phyloP scores from a whole-genome alignment of 495 filamentous ascomycete genomes.

The Trichocladium antarcticum region DNA sequence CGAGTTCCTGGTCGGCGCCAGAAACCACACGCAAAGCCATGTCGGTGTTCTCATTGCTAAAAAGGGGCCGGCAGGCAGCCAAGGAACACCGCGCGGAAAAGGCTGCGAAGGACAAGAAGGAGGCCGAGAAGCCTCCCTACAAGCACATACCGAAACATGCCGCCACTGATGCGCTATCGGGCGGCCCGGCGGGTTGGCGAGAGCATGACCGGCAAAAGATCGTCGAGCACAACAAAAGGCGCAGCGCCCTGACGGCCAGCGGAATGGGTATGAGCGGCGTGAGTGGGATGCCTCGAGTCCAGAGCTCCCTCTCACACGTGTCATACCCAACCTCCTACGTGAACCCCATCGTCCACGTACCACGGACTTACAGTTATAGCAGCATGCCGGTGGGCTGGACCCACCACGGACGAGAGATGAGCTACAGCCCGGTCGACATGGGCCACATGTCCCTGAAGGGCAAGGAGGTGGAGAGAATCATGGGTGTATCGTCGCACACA shows the following conservation, averaged over 20 bases:
- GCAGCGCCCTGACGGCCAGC: constrained; percentile 31
- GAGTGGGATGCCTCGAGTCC: constrained; percentile 30
- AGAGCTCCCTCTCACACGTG: constrained; percentile 34
- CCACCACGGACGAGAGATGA: constrained; percentile 12
- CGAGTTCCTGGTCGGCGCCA: not conserved
- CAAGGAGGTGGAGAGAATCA: constrained; percentile 25
- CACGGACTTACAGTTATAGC: constrained; percentile 34
- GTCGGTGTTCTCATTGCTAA: constrained; percentile 44
- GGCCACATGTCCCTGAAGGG: constrained; percentile 17
- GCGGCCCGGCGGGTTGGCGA: constrained; percentile 41
- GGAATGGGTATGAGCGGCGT: constrained; percentile 23
- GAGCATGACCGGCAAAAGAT: constrained; percentile 32
- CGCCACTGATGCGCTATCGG: constrained; percentile 44
- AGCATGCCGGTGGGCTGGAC: constrained; percentile 27
- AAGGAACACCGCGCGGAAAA: constrained; percentile 40
- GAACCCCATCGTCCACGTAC: constrained; percentile 32
- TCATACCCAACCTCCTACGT: constrained; percentile 33
- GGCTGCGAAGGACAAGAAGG: constrained; percentile 32
- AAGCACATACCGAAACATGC: constrained; percentile 48
- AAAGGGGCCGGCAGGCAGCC: constrained; percentile 36
- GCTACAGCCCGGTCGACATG: constrained; percentile 14
- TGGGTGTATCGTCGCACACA: constrained; percentile 15
- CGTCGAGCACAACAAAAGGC: constrained; percentile 33
- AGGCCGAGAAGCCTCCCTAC: constrained; percentile 36
- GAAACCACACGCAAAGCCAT: constrained; percentile 19